phyloP scores from a whole-genome alignment of 768 basidiomycete genomes.

The Aureoboletus auriporus region DNA sequence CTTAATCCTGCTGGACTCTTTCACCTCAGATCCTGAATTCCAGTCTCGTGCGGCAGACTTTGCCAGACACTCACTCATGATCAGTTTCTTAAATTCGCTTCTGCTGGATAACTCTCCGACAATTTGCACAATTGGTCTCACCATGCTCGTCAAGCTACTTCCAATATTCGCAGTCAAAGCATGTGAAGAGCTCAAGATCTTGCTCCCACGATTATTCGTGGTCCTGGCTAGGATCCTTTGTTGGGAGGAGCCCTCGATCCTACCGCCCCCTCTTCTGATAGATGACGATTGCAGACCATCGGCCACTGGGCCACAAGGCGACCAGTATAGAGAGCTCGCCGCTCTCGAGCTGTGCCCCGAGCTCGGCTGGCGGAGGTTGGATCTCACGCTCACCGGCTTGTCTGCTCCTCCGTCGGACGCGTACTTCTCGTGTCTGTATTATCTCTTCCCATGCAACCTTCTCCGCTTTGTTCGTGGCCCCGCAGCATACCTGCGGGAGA shows the following conservation, averaged over 20 bases:
- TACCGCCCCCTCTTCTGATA: constrained; percentile 29
- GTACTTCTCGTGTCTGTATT: constrained; percentile 80
- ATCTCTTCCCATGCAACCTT: constrained; percentile 87
- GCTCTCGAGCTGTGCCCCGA: constrained; percentile 47
- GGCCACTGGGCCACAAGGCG: constrained; percentile 4
- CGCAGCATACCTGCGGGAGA: constrained; percentile 54
- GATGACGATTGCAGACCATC: constrained; percentile 27
- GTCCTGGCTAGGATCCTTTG: constrained; percentile 70
- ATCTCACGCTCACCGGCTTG: constrained; percentile 53
- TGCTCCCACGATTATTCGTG: constrained; percentile 63
- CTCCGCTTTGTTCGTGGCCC: constrained; percentile 76
- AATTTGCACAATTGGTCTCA: constrained; percentile 58
- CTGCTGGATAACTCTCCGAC: constrained; percentile 75
- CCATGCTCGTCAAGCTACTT: constrained; percentile 65
- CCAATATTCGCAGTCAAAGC: constrained; percentile 70
- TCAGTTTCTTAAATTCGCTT: constrained; percentile 61
- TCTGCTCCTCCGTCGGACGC: constrained; percentile 56
- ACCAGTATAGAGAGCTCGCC: constrained; percentile 33
- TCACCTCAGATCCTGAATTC: constrained; percentile 55
- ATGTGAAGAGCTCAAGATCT: constrained; percentile 46
- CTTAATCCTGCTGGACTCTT: constrained; percentile 59
- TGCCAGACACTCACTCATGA: constrained; percentile 59
- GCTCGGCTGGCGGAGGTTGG: constrained; percentile 66
- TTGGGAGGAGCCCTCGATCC: constrained; percentile 56
- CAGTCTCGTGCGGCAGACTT: constrained; percentile 44